Evolutionary conservation across 495 filamentous ascomycete genomes (phyloP).

Genomic region (Hyphodiscus hymeniophilus): DNA sequence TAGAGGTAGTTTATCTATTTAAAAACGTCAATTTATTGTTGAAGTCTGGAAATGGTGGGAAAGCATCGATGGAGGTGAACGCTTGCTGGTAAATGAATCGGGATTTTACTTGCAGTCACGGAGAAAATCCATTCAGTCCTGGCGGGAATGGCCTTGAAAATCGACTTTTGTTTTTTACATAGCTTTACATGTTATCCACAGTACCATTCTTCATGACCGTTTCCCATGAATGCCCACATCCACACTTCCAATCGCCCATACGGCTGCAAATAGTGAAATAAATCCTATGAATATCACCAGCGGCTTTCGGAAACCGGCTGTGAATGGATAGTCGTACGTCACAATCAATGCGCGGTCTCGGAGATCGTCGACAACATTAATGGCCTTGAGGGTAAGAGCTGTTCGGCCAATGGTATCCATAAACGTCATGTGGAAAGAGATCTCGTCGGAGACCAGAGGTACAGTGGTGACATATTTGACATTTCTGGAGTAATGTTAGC

Average conservation of each 20-base stretch:
- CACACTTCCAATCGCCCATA: constrained; percentile 57
- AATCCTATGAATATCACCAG: constrained; percentile 70
- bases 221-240: constrained; percentile 19
- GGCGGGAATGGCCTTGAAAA: too few relatives aligned
- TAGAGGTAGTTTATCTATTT: too few relatives aligned
- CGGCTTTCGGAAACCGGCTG: constrained; percentile 77
- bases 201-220: constrained; percentile 10
- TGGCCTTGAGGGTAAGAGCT: constrained; percentile 68
- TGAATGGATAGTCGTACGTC: constrained; percentile 76
- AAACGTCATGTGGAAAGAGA: constrained; percentile 69
- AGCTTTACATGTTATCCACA: not conserved
- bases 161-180: not conserved
- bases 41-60: too few relatives aligned
- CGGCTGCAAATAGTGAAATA: constrained; percentile 62
- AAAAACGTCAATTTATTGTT: too few relatives aligned
- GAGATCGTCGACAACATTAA: constrained; percentile 82
- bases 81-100: too few relatives aligned
- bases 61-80: too few relatives aligned
- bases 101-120: not conserved
- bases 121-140: not conserved
- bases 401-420: constrained; percentile 91
- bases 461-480: constrained; percentile 58
- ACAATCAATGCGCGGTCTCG: constrained; percentile 75
- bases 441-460: constrained; percentile 43
- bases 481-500: constrained; percentile 39